A percentile compares a stretch with the other conserved stretches of the same genome.
Conservation (phyloP, 1,139 yeast species). For the Arxiozyma telluris region DNA sequence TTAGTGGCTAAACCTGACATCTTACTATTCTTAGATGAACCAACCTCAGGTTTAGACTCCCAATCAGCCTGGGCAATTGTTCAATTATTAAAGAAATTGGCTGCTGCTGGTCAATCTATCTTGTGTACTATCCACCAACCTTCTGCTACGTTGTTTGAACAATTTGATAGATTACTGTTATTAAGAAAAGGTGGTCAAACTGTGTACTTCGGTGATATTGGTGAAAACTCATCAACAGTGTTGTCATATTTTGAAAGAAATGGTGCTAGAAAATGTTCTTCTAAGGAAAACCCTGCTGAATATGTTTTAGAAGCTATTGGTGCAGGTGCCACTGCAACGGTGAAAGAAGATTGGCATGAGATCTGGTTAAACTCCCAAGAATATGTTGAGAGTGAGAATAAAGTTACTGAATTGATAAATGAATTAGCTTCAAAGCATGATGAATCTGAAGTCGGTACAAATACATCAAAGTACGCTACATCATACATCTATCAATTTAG, state of each 20-base stretch:
- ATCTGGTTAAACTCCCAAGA: constrained; percentile 40
- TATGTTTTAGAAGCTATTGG: constrained; percentile 54
- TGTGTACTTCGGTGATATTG: constrained; percentile 54
- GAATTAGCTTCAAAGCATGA: constrained; percentile 12
- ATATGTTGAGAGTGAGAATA: constrained; percentile 19
- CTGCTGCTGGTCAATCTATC: constrained; percentile 46
- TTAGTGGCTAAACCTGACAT: constrained; percentile 44
- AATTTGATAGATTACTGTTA: constrained; percentile 39
- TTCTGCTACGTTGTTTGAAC: constrained; percentile 46
- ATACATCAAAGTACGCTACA: constrained; percentile 33
- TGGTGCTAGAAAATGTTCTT: constrained; percentile 46
- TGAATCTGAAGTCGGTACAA: constrained; percentile 6
- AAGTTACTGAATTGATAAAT: constrained; percentile 23
- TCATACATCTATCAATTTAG: constrained; percentile 34
- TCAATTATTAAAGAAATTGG: constrained; percentile 37
- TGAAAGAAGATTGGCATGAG: constrained; percentile 40
- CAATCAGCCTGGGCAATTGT: constrained; percentile 48
- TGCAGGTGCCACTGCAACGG: constrained; percentile 48
- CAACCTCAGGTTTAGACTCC: constrained; percentile 49
- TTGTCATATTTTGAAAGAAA: constrained; percentile 43
- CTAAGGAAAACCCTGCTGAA: constrained; percentile 48
- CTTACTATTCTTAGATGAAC: constrained; percentile 43
- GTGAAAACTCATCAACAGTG: constrained; percentile 40
- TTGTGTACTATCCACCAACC: constrained; percentile 54
- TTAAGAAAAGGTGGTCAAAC: constrained; percentile 47